Percentiles rank a stretch among this genome's conserved stretches.
Conservation (phyloP, 192 early-diverging fungal species). For the Coemansia aciculifera region DNA sequence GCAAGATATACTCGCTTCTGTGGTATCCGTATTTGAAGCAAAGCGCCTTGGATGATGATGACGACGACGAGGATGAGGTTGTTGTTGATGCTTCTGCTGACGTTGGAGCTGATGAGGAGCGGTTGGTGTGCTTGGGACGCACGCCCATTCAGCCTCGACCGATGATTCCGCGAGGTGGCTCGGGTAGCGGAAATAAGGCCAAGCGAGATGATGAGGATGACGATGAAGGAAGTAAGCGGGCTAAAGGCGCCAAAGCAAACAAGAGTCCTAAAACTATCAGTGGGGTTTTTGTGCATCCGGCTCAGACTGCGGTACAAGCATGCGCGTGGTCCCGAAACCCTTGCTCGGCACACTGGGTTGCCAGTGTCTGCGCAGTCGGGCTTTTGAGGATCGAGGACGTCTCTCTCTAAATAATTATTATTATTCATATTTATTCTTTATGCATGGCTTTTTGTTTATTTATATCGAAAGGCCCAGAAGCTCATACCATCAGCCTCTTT, state of each 20-base stretch:
- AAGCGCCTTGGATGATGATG: background rate
- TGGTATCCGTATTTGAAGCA: slow-evolving; percentile 6
- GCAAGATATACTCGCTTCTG: slow-evolving; percentile 16
- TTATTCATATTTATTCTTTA: background rate
- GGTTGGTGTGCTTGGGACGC: slow-evolving; percentile 2
- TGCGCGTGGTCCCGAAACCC: slow-evolving; percentile 47
- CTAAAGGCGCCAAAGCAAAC: background rate
- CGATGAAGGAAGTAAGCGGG: background rate
- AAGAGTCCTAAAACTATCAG: background rate
- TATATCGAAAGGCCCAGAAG: background rate
- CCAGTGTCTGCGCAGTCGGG: slow-evolving; percentile 25
- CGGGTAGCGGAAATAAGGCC: background rate
- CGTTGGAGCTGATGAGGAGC: background rate
- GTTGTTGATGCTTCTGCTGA: background rate
- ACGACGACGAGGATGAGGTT: background rate
- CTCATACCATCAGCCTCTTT: background rate
- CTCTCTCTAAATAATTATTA: slow-evolving; percentile 5
- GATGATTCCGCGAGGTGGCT: background rate
- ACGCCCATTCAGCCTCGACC: background rate
- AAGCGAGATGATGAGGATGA: background rate
- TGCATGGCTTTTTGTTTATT: background rate
- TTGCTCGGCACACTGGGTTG: slow-evolving; percentile 29
- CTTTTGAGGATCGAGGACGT: slow-evolving; percentile 37
- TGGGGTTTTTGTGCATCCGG: slow-evolving; percentile 9
- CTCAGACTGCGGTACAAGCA: slow-evolving; percentile 26